A percentile compares a stretch with the other conserved stretches of the same genome.
phyloP scores from a whole-genome alignment of 2,329 filamentous ascomycete genomes.

The Colletotrichum destructivum region DNA sequence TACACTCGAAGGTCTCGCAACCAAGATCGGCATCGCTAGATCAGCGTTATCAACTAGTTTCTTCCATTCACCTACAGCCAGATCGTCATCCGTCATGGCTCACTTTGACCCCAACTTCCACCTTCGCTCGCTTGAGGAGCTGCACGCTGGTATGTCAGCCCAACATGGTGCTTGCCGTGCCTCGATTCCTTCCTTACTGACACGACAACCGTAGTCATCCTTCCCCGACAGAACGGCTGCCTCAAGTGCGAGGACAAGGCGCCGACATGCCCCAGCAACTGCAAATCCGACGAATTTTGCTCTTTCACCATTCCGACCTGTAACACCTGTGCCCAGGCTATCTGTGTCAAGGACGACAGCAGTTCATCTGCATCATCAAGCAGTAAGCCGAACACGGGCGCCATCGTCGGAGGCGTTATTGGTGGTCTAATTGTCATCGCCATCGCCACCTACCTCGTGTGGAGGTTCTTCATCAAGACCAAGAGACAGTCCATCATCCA shows the following conservation, averaged over 20 bases:
- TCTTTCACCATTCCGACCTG: slow-evolving; percentile 64
- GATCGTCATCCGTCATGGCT: slow-evolving; percentile 24
- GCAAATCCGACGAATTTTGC: slow-evolving; percentile 59
- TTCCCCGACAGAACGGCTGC: slow-evolving; percentile 60
- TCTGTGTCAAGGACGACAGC: slow-evolving; percentile 58
- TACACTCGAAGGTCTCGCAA: slow-evolving; percentile 29
- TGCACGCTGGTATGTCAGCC: slow-evolving; percentile 36
- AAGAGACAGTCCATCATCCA: slow-evolving; percentile 74
- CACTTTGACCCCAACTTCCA: slow-evolving; percentile 41
- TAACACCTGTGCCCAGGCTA: slow-evolving; percentile 61
- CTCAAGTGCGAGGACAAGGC: slow-evolving; percentile 60
- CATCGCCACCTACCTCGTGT: slow-evolving; percentile 84
- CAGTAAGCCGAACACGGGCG: slow-evolving; percentile 77
- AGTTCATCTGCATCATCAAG: slow-evolving; percentile 41
- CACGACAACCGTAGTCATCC: slow-evolving; percentile 46
- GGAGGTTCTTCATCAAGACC: slow-evolving; percentile 89
- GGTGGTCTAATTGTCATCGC: slow-evolving; percentile 85
- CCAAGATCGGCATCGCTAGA: slow-evolving; percentile 32
- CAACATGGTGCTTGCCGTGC: not conserved
- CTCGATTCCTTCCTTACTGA: slow-evolving; percentile 6
- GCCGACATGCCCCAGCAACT: slow-evolving; percentile 61
- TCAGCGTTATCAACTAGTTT: slow-evolving; percentile 30
- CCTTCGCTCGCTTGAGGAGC: slow-evolving; percentile 41
- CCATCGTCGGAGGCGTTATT: slow-evolving; percentile 92
- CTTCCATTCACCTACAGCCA: slow-evolving; percentile 3